Evolutionary conservation across 345 rosid genomes (phyloP), one percentile per base, ranked within the genome.

Genomic region (Durio zibethinus): DNA sequence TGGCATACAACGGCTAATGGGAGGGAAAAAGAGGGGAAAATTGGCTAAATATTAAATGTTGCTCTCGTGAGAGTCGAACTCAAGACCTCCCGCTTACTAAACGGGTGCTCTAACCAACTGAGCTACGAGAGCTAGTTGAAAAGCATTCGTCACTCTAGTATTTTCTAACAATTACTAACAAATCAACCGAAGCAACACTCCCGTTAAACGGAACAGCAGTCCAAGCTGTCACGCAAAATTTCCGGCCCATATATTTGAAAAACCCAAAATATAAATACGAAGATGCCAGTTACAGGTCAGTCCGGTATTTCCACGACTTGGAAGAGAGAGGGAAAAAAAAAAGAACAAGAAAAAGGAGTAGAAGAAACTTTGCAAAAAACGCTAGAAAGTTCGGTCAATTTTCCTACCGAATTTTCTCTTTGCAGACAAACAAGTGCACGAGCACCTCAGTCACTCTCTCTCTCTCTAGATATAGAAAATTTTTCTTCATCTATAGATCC

Each of bases 271-370:
- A 25, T n/a, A 45, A 16, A 36, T 8, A 0, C 21, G n/a, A n/a
- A n/a, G n/a, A n/a, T n/a, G n/a, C 53, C 38, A 82, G 74, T 47
- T 53, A 78, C 84, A 82, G 82, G 73, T 78, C 79, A 76, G 42
- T 61, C 18, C 80, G 78, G 80, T 81, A 43, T 76, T 65, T 66
- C 53, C 50, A 14, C 66, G 76, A 52, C 57, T 31, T 29, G 45
- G 76, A 15, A n/a, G 45, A 48, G 38, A 50, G 25, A 10, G 47
- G 9, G 47, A 35, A n/a, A 4, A 16, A 6, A 4, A 60, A 12
- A 10, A 5, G 11, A 3, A 10, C 8, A 10, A 25, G 5, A 38
- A 18, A 65, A 10, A 38, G 11, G 5, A 5, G 4, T 10, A 38
- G 33, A 40, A 66, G 4, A 38, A 38, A 45, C 77, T 43, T 75